These are phyloP conservation scores for Cystobasidiaceae sp. DNA, from an alignment of 1,284 basidiomycete genomes.

Conservation along the genomic window DNA sequence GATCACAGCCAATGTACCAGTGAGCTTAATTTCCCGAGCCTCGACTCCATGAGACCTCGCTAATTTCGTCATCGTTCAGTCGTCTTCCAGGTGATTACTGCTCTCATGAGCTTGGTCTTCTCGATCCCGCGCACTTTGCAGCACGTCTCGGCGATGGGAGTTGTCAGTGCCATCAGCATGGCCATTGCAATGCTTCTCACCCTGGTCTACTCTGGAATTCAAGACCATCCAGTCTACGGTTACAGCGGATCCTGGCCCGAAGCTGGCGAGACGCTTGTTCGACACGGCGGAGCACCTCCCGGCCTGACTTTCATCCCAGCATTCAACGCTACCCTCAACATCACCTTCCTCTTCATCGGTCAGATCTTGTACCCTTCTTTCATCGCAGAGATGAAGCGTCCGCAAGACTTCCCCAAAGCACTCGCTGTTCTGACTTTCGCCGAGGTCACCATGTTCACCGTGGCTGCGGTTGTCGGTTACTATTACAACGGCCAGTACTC, in stretches of 20 bases:
- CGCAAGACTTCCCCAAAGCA: conserved; percentile 46
- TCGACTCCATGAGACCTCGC: not conserved
- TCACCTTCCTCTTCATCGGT: conserved; percentile 40
- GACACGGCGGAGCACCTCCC: conserved; percentile 15
- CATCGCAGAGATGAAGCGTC: conserved; percentile 46
- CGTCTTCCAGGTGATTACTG: conserved; percentile 37
- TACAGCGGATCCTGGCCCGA: conserved; percentile 25
- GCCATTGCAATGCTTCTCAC: conserved; percentile 56
- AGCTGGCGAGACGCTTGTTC: conserved; percentile 2
- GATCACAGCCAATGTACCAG: conserved; percentile 43
- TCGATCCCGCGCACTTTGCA: conserved; percentile 56
- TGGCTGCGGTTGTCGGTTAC: conserved; percentile 37
- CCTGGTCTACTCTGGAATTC: conserved; percentile 55
- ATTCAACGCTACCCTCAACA: conserved; percentile 43
- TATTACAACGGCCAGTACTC: conserved; percentile 43
- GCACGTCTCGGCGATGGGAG: conserved; percentile 52
- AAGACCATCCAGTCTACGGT: conserved; percentile 49
- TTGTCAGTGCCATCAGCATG: conserved; percentile 53
- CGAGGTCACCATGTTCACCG: conserved; percentile 42
- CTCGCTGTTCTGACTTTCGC: conserved; percentile 43
- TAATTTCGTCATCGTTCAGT: conserved; percentile 18
- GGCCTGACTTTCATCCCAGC: conserved; percentile 42
- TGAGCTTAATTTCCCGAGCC: not conserved
- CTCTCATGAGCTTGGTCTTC: conserved; percentile 52
- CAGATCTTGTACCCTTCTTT: conserved; percentile 44